Conservation (phyloP, 192 early-diverging fungal species). For the Coemansia sp. region DNA sequence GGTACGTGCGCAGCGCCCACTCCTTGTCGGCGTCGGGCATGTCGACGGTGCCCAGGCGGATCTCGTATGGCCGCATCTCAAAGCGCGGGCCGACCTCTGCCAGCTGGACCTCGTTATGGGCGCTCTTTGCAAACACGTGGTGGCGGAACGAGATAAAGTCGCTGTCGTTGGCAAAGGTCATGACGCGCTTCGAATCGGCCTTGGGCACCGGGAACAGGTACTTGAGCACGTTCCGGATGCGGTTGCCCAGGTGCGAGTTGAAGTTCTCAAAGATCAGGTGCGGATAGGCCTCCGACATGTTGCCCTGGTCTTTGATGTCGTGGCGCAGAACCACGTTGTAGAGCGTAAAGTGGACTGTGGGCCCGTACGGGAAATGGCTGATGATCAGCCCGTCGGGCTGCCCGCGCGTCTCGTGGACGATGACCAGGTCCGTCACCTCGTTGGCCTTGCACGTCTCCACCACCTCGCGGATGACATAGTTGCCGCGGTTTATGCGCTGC, state of each 20-base stretch:
- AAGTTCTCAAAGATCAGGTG: conserved; percentile 97
- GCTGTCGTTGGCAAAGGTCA: conserved; percentile 95
- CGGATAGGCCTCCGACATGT: conserved; percentile 95
- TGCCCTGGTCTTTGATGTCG: conserved; percentile 95
- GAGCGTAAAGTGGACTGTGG: conserved; percentile 95
- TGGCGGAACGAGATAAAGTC: conserved; percentile 98
- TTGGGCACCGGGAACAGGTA: conserved; percentile 98
- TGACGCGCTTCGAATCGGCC: conserved; percentile 90
- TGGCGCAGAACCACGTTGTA: conserved; percentile 97
- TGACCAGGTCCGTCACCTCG: conserved; percentile 93
- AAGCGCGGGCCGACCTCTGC: conserved; percentile 98
- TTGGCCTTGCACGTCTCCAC: conserved; percentile 92
- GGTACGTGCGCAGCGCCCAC: conserved; percentile 93
- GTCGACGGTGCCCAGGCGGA: conserved; percentile 93
- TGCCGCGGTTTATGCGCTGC: conserved; percentile 96
- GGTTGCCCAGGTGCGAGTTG: conserved; percentile 76
- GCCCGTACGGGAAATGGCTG: conserved; percentile 96
- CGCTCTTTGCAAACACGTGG: conserved; percentile 90
- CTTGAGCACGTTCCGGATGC: conserved; percentile 86
- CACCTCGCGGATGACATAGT: conserved; percentile 92
- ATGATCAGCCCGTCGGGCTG: conserved; percentile 96
- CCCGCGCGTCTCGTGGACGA: conserved; percentile 92
- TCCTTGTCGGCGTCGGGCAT: conserved; percentile 93
- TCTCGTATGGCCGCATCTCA: conserved; percentile 96
- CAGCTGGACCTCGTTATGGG: conserved; percentile 85